Evolutionary conservation across 1,284 basidiomycete species (phyloP).

Genomic region (Ustilago trichophora): DNA sequence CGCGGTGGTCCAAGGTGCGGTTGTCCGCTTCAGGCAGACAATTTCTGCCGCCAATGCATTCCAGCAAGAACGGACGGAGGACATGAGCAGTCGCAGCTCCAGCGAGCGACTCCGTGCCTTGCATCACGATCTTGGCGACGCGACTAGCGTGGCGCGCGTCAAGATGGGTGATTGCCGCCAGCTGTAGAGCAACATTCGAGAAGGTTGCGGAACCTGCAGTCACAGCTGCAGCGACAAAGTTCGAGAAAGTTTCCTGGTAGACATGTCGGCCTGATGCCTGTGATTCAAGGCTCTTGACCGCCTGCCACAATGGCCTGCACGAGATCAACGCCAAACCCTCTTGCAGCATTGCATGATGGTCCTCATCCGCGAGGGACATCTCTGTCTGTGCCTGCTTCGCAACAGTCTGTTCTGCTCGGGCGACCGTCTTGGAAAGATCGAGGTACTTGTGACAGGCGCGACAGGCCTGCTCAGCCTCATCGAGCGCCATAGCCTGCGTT

Average conservation of each 20-base stretch:
- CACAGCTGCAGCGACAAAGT: conserved; percentile 28
- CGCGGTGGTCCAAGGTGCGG: background rate
- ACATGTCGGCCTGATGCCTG: conserved; percentile 18
- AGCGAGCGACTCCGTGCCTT: background rate
- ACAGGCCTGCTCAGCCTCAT: conserved; percentile 27
- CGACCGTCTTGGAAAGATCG: conserved; percentile 5
- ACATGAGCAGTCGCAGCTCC: conserved; percentile 1
- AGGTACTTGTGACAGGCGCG: conserved; percentile 26
- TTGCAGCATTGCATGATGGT: background rate
- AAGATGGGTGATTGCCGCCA: conserved; percentile 25
- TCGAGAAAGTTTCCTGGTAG: conserved; percentile 21
- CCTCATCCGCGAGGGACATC: background rate
- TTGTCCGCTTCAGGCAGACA: conserved; percentile 3
- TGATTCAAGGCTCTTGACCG: conserved; percentile 16
- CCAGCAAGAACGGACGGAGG: conserved; percentile 23
- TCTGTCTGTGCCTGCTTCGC: background rate
- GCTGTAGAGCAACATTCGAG: background rate
- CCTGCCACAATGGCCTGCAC: conserved; percentile 20
- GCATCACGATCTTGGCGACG: conserved; percentile 16
- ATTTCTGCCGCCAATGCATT: conserved; percentile 17
- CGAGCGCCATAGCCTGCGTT: conserved; percentile 19
- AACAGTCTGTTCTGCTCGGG: background rate
- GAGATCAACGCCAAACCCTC: conserved; percentile 22
- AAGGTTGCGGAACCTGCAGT: background rate
- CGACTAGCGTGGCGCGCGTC: conserved; percentile 13